Conservation (phyloP, 805 yeast species). For the Nakazawaea wickerhamii region DNA sequence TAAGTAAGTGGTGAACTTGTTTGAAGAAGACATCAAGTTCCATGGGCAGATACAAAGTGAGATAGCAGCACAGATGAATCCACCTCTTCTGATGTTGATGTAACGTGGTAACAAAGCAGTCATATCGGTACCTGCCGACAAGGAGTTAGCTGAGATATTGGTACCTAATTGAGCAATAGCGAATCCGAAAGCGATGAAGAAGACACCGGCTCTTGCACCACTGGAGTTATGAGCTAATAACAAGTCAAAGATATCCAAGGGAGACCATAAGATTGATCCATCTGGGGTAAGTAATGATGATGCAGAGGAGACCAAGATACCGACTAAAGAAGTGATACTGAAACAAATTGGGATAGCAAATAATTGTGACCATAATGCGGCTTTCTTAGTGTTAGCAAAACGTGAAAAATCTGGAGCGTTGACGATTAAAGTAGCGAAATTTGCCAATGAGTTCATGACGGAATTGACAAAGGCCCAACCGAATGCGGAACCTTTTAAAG, state of each 20-base stretch:
- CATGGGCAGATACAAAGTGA: conserved; percentile 78
- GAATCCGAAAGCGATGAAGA: conserved; percentile 64
- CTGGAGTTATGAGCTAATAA: conserved; percentile 50
- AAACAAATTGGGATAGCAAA: conserved; percentile 72
- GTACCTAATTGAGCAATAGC: conserved; percentile 76
- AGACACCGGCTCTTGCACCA: conserved; percentile 76
- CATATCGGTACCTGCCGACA: conserved; percentile 70
- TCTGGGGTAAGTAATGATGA: conserved; percentile 48
- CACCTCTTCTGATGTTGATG: conserved; percentile 75
- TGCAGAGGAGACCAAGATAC: conserved; percentile 80
- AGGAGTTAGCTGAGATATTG: conserved; percentile 66
- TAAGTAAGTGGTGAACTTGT: conserved; percentile 72
- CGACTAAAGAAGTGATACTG: conserved; percentile 77
- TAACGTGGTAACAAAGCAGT: conserved; percentile 59
- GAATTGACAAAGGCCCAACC: conserved; percentile 83
- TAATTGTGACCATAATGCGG: conserved; percentile 52
- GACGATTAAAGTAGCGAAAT: conserved; percentile 82
- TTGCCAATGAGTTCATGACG: conserved; percentile 75
- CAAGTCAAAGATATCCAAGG: conserved; percentile 65
- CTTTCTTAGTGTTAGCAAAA: conserved; percentile 55
- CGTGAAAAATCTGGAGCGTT: conserved; percentile 90
- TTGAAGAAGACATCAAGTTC: conserved; percentile 66
- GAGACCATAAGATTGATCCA: conserved; percentile 76
- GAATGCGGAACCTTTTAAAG: conserved; percentile 52
- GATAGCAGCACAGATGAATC: conserved; percentile 66